phyloP scores from a whole-genome alignment of 2,329 filamentous ascomycete species.

The Colletotrichum horii region DNA sequence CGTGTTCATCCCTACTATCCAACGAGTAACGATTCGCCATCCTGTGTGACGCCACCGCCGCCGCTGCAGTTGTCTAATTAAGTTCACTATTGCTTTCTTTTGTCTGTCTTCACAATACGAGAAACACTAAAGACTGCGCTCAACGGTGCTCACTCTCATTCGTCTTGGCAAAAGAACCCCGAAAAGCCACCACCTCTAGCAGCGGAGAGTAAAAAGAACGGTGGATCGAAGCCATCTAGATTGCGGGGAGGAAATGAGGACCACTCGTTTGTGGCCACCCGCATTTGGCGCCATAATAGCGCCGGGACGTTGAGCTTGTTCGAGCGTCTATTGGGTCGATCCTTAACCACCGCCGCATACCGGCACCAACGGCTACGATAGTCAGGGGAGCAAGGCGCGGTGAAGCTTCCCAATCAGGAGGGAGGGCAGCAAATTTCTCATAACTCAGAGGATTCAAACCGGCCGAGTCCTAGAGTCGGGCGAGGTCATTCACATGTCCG shows the following conservation, averaged over 20 bases:
- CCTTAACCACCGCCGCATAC: background rate
- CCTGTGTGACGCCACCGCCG: background rate
- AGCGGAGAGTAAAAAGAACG: background rate
- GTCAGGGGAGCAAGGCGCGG: conserved; percentile 1
- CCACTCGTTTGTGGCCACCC: background rate
- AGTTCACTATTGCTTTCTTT: background rate
- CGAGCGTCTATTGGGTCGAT: conserved; percentile 14
- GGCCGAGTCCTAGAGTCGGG: background rate
- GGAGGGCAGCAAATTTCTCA: background rate
- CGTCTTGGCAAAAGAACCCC: background rate
- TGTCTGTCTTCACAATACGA: background rate
- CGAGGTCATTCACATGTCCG: background rate
- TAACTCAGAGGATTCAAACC: background rate
- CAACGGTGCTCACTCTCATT: background rate
- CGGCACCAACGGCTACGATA: conserved; percentile 2
- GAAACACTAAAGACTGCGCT: background rate
- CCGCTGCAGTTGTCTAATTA: background rate
- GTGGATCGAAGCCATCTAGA: background rate
- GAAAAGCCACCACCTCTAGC: background rate
- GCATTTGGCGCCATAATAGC: conserved; percentile 10
- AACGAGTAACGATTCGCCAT: background rate
- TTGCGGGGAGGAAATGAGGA: background rate
- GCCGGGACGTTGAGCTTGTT: conserved; percentile 11
- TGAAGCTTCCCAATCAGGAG: background rate
- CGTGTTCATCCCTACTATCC: background rate